Conservation (phyloP, 805 yeast genomes). For the Wickerhamomyces tratensis region DNA sequence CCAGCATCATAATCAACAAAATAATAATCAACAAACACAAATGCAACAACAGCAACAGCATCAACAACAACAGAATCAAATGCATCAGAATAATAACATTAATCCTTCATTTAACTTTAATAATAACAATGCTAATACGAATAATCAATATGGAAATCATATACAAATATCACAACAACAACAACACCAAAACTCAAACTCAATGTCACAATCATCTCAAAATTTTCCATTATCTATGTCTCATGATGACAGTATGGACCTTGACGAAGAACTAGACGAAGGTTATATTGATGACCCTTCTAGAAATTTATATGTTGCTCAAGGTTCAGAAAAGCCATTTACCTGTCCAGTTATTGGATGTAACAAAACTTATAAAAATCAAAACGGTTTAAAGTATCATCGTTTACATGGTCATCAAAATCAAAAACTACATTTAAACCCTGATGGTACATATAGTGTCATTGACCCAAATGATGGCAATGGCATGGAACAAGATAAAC, state of each 20-base stretch:
- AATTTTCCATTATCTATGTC: slow-evolving; percentile 24
- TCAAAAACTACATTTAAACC: slow-evolving; percentile 81
- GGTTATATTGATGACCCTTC: slow-evolving; percentile 97
- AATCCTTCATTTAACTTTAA: not conserved
- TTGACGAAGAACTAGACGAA: slow-evolving; percentile 49
- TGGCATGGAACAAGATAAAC: slow-evolving; percentile 95
- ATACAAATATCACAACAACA: slow-evolving; percentile 6
- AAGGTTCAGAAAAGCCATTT: slow-evolving; percentile 90
- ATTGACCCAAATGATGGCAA: slow-evolving; percentile 94
- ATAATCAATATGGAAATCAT: not conserved
- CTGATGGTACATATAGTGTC: slow-evolving; percentile 87
- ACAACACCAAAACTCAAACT: not conserved
- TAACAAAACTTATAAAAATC: slow-evolving; percentile 94
- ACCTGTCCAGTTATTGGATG: slow-evolving; percentile 98
- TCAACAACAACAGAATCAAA: slow-evolving; percentile 6
- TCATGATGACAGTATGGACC: slow-evolving; percentile 21
- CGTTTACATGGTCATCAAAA: slow-evolving; percentile 95
- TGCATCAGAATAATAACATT: not conserved
- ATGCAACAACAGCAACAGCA: slow-evolving; percentile 14
- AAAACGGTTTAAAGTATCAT: slow-evolving; percentile 94
- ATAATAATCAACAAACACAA: slow-evolving; percentile 8
- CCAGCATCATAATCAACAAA: slow-evolving; percentile 13
- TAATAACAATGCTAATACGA: not conserved
- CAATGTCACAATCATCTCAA: slow-evolving; percentile 13
- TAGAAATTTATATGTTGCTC: slow-evolving; percentile 85